These are phyloP conservation scores for Podila epigama DNA, from an alignment of 192 early-diverging fungal genomes.

Conservation along the genomic window DNA sequence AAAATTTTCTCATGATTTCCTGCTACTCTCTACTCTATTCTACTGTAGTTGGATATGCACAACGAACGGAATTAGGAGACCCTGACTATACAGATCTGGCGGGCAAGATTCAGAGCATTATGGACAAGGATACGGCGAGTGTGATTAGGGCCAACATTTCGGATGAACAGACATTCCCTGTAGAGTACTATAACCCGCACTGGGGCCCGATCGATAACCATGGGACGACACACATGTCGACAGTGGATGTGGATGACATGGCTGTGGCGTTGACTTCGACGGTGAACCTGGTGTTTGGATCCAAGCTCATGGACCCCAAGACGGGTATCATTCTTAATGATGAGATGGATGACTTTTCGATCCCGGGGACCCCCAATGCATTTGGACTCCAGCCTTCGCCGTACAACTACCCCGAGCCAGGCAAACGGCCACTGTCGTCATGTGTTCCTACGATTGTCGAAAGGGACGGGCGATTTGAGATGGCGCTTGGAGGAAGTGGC, in stretches of 20 bases:
- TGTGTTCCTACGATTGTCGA: slow-evolving; percentile 73
- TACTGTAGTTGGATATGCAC: slow-evolving; percentile 74
- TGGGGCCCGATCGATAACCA: slow-evolving; percentile 82
- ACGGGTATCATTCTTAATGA: slow-evolving; percentile 94
- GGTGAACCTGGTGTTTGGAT: slow-evolving; percentile 87
- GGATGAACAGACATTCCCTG: slow-evolving; percentile 71
- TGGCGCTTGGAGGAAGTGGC: slow-evolving; percentile 85
- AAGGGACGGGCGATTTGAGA: slow-evolving; percentile 68
- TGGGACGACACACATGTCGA: slow-evolving; percentile 92
- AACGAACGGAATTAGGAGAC: slow-evolving; percentile 85
- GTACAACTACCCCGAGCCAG: slow-evolving; percentile 84
- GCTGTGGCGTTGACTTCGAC: slow-evolving; percentile 89
- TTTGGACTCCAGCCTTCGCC: slow-evolving; percentile 86
- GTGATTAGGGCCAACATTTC: slow-evolving; percentile 77
- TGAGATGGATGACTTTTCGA: slow-evolving; percentile 96
- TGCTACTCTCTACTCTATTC: neutral
- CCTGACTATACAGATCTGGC: slow-evolving; percentile 75
- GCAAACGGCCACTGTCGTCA: slow-evolving; percentile 84
- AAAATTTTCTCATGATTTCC: no score
- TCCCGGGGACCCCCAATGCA: slow-evolving; percentile 71
- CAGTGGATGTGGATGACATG: slow-evolving; percentile 74
- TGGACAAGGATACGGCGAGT: slow-evolving; percentile 75
- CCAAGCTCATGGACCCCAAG: slow-evolving; percentile 85
- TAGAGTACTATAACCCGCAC: slow-evolving; percentile 79
- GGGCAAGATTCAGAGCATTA: slow-evolving; percentile 62